Evolutionary conservation across 1,139 yeast species (phyloP).

Genomic region (Taiozyma sp.): DNA sequence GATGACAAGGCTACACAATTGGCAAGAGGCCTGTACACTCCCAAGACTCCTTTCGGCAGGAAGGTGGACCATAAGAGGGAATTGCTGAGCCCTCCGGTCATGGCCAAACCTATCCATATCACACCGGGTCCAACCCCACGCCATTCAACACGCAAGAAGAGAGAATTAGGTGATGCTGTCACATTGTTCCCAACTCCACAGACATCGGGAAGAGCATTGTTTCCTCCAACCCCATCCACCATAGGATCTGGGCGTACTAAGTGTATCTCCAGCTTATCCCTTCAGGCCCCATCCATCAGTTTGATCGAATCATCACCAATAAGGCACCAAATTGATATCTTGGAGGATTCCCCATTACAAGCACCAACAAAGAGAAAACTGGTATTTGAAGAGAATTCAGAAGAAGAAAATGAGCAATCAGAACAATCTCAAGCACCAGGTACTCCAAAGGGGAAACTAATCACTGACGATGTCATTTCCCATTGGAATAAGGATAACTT

Average conservation of each 20-base stretch:
- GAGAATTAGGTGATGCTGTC: conserved; percentile 11
- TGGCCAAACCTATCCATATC: conserved; percentile 3
- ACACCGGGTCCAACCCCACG: conserved; percentile 22
- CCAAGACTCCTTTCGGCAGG: conserved; percentile 19
- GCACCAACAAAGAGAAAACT: conserved; percentile 16
- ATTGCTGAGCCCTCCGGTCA: conserved; percentile 3
- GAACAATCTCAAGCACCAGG: not conserved
- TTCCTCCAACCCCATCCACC: conserved; percentile 25
- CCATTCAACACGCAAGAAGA: conserved; percentile 12
- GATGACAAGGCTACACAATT: not conserved
- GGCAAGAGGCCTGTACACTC: conserved; percentile 11
- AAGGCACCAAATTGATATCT: not conserved
- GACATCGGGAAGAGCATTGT: conserved; percentile 15
- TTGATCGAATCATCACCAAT: conserved; percentile 6
- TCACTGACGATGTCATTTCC: conserved; percentile 14
- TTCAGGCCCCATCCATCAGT: not conserved
- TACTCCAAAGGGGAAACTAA: conserved; percentile 18
- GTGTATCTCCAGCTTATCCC: not conserved
- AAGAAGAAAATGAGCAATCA: conserved; percentile 4
- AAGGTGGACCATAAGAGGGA: conserved; percentile 1
- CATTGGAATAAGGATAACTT: conserved; percentile 17
- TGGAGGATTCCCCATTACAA: conserved; percentile 9
- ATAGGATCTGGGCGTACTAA: conserved; percentile 23
- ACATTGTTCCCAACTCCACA: conserved; percentile 7
- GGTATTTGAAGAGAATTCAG: conserved; percentile 6